Conservation (phyloP, 371 early-diverging fungal species). For the Mortierella sp. region DNA sequence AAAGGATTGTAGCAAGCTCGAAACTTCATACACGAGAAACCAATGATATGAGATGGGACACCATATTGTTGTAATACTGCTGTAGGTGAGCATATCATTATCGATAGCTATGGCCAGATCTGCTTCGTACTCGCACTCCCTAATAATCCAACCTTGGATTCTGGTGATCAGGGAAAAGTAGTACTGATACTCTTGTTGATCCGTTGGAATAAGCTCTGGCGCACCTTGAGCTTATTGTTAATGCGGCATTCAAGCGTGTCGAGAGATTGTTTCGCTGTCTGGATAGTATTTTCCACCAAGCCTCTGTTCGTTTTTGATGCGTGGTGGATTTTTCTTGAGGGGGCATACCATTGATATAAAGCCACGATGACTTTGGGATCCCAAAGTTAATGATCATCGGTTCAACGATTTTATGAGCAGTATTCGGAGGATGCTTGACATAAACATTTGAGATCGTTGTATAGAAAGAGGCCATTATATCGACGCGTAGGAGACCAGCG, state of each 20-base stretch:
- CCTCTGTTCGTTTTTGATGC: not conserved
- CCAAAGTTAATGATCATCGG: not conserved
- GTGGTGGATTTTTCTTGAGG: not conserved
- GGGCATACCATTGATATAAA: not conserved
- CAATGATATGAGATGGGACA: not conserved
- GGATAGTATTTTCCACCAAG: not conserved
- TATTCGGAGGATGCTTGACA: not conserved
- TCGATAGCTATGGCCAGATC: not conserved
- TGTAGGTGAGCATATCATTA: not conserved
- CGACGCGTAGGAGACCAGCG: not conserved
- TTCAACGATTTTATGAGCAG: not conserved
- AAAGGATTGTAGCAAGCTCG: not conserved
- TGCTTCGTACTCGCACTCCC: not conserved
- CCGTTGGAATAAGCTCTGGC: not conserved
- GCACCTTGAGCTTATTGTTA: not conserved
- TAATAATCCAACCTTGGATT: not conserved
- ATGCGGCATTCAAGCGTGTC: not conserved
- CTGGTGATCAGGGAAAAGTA: not conserved
- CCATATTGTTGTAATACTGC: slow-evolving; percentile 1
- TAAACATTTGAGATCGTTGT: not conserved
- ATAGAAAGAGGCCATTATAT: not conserved
- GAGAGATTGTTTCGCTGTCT: not conserved
- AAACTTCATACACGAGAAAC: slow-evolving; percentile 6
- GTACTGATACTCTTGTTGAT: not conserved
- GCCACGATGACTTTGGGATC: not conserved